Evolutionary conservation across 2,329 filamentous ascomycete genomes (phyloP), one percentile per base, ranked within the genome.

Genomic region (Amauroascus verrucosus): DNA sequence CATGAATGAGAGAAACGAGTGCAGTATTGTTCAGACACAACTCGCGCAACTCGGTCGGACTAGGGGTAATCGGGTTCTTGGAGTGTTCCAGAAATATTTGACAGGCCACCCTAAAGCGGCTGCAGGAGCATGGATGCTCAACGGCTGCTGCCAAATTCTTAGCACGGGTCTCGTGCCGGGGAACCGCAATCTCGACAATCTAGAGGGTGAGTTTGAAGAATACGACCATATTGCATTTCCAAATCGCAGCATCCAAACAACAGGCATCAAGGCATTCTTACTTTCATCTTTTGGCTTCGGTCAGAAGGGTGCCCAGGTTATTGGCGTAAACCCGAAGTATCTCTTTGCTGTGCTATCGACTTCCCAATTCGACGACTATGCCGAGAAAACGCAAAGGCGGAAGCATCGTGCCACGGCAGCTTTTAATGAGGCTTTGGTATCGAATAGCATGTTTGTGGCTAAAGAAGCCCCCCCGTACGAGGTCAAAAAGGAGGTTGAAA

Each of bases 261-360:
- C 54, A 0, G 60, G 59, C 2, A 43, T 70, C 4, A 70, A 68
- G 32, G 70, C 71, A 1, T 67, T 69, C 48, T 64, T 63, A 20
- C 57, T 73, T 16, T 73, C 67, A 2, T 71, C 66, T 1, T 75
- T 75, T 50, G 72, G 72, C 0, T 75, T 75, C 54, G 71, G 71
- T 1, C 72, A 75, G 57, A 75, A 75, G 56, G 69, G 71, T 4
- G 70, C 63, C 0, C 62, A 71, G 48, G 66, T 61, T 1, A 57
- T 74, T 11, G 63, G 66, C 0, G 66, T 73, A 0, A 58, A 65
- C 8, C 66, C 72, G 0, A 63, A 59, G 38, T 70, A 66, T 53
- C 61, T 72, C 3, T 40, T 53, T 30, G 26, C 26, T 30, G 26
- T 30, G 26, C 78, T 98, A 30, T 30, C 26, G 9, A 30, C 26